A percentile compares a stretch with the other conserved stretches of the same genome.
Conservation (phyloP, 345 rosid genomes). For the Durio zibethinus region DNA sequence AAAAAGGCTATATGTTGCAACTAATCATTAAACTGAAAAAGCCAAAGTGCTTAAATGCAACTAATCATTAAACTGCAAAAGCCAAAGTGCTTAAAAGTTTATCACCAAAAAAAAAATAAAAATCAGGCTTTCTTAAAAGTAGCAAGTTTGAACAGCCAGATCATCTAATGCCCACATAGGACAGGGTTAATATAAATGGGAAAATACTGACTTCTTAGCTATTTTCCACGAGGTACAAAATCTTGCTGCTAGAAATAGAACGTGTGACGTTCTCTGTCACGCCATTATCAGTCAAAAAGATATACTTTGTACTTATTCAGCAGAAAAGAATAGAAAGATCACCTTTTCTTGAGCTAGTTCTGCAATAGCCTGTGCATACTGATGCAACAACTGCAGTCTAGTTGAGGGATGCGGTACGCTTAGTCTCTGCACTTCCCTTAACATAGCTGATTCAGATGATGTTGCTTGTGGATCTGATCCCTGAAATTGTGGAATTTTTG, state of each 20-base stretch:
- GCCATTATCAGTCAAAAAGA: not conserved
- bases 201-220: not conserved
- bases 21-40: not conserved
- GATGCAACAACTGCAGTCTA: conserved; percentile 51
- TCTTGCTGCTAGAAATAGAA: not conserved
- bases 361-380: conserved; percentile 47
- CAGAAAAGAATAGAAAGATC: not conserved
- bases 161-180: not conserved
- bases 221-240: not conserved
- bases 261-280: not conserved
- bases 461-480: conserved; percentile 31
- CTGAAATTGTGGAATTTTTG: conserved; percentile 25
- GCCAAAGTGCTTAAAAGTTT: not conserved
- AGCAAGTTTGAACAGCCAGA: not conserved
- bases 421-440: conserved; percentile 52
- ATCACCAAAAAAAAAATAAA: not conserved
- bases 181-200: not conserved
- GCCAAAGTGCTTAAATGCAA: too few species aligned
- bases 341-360: conserved; percentile 70
- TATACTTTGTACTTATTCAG: not conserved
- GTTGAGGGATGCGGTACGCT: conserved; percentile 54
- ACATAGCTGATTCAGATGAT: conserved; percentile 29
- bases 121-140: not conserved
- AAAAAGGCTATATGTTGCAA: not conserved
- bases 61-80: not conserved